Percentiles rank a stretch among this genome's conserved stretches.
Conservation (phyloP, 768 basidiomycete genomes). For the Suillus occidentalis region DNA sequence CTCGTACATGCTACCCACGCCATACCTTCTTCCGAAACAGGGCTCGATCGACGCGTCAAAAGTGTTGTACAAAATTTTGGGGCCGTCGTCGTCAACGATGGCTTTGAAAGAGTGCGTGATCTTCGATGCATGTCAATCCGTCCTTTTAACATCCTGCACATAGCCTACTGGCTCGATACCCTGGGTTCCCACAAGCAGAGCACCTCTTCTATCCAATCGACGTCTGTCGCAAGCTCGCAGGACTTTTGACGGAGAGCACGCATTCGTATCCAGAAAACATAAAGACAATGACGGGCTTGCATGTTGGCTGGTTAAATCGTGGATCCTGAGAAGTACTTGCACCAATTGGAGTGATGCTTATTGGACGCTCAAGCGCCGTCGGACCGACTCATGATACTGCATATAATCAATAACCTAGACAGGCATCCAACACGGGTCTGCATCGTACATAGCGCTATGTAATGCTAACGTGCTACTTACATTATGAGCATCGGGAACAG, state of each 20-base stretch:
- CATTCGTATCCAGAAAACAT: conserved; percentile 70
- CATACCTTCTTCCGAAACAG: conserved; percentile 58
- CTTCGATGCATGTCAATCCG: background rate
- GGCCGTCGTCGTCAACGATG: conserved; percentile 51
- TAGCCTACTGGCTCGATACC: conserved; percentile 67
- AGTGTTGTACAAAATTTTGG: conserved; percentile 80
- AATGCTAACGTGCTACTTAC: background rate
- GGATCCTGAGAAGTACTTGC: conserved; percentile 10
- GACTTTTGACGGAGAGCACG: conserved; percentile 75
- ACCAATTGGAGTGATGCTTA: background rate
- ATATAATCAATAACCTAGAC: background rate
- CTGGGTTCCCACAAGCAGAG: conserved; percentile 87
- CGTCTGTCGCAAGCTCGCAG: conserved; percentile 70
- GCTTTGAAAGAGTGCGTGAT: conserved; percentile 54
- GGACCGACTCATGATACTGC: background rate
- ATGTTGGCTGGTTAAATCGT: conserved; percentile 75
- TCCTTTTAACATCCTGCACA: conserved; percentile 1
- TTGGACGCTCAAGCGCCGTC: background rate
- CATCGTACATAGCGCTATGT: background rate
- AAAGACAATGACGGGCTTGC: conserved; percentile 76
- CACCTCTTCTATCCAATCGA: conserved; percentile 80
- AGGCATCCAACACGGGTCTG: background rate
- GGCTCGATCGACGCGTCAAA: conserved; percentile 73
- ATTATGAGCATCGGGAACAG: background rate
- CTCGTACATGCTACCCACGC: conserved; percentile 61